Evolutionary conservation across 257 asterid species (phyloP).

Genomic region (Vinca minor): DNA sequence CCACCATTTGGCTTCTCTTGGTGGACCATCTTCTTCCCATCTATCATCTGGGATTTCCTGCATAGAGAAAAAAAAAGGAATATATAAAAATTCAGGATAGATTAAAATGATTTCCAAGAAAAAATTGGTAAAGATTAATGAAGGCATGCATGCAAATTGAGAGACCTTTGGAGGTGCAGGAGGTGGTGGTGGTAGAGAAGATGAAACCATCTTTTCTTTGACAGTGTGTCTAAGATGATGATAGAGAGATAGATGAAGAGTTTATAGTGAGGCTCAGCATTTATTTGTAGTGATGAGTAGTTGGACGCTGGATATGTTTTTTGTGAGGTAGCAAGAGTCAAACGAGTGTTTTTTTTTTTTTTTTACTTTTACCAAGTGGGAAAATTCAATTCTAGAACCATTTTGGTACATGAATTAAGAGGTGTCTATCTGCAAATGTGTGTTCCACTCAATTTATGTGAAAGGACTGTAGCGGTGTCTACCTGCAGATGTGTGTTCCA

Average conservation of each 20-base stretch:
- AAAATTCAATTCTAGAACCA: too few species aligned
- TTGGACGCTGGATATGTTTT: neutral
- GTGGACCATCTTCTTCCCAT: conserved; percentile 24
- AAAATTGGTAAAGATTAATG: too few species aligned
- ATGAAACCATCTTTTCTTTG: conserved; percentile 6
- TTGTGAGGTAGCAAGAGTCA: neutral
- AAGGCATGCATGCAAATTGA: neutral
- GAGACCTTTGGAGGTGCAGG: conserved; percentile 9
- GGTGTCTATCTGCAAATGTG: too few species aligned
- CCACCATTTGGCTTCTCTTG: conserved; percentile 91
- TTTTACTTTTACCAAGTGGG: too few species aligned
- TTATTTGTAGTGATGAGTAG: neutral
- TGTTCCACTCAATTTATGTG: too few species aligned
- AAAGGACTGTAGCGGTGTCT: too few species aligned
- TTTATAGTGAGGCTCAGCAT: neutral
- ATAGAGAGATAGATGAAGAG: neutral
- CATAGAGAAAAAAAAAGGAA: too few species aligned
- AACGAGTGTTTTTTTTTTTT: too few species aligned
- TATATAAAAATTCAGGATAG: neutral
- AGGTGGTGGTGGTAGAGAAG: neutral
- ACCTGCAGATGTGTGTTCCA: too few species aligned
- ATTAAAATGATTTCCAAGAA: neutral
- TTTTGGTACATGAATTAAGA: too few species aligned
- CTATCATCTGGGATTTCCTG: conserved; percentile 13
- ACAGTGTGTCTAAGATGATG: neutral